Conservation (phyloP, 495 filamentous ascomycete genomes). For the Xylaria acuta region DNA sequence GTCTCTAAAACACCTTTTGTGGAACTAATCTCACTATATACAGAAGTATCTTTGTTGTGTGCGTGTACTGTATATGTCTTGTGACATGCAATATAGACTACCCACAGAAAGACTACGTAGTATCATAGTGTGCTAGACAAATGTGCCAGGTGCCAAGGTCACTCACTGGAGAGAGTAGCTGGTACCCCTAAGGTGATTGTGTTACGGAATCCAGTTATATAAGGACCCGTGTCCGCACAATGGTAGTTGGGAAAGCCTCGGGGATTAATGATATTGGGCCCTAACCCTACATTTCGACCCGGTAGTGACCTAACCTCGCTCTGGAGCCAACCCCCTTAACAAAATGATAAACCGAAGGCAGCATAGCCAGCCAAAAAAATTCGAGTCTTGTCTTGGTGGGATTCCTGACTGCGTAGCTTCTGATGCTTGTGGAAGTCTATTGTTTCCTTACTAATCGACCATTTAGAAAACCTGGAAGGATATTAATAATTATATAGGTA, state of each 20-base stretch:
- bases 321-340: neutral
- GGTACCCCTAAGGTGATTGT: neutral
- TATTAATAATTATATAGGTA: neutral
- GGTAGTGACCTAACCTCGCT: neutral
- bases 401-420: too few species aligned
- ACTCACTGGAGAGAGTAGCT: too few species aligned
- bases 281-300: neutral
- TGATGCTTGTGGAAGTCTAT: neutral
- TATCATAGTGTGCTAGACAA: neutral
- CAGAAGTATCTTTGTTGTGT: too few species aligned
- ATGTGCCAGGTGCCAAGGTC: neutral
- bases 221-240: neutral
- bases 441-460: neutral
- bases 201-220: neutral
- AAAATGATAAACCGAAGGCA: neutral
- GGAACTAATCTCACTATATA: too few species aligned
- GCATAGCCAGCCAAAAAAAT: neutral
- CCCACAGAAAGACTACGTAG: neutral
- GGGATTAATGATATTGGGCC: neutral
- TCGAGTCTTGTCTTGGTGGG: neutral
- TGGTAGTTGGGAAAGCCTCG: too few species aligned
- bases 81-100: neutral
- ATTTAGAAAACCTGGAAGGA: neutral
- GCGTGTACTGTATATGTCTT: too few species aligned
- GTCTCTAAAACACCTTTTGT: too few species aligned